Conservation (phyloP, 148 eudicot species). For the Amaranthus palmeri region DNA sequence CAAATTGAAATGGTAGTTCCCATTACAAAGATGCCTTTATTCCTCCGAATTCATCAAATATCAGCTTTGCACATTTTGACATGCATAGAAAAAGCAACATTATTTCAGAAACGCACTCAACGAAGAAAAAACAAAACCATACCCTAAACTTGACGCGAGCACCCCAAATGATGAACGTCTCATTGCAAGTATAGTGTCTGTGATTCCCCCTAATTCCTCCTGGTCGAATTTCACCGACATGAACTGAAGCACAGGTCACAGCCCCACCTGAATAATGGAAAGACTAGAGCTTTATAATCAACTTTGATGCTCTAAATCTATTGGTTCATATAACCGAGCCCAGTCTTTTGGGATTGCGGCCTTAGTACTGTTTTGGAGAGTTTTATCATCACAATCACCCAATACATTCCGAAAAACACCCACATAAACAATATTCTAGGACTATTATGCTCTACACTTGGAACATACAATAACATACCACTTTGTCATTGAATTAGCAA, state of each 20-base stretch:
- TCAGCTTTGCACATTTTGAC: not conserved
- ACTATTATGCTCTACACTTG: not conserved
- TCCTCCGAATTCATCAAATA: not conserved
- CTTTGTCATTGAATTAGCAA: not conserved
- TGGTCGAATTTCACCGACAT: constrained; percentile 81
- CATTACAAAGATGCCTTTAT: not conserved
- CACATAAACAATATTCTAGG: not conserved
- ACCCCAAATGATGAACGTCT: constrained; percentile 93
- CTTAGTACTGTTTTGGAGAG: too few relatives aligned
- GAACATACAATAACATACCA: not conserved
- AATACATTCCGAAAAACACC: not conserved
- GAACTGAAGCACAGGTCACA: constrained; percentile 60
- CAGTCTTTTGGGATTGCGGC: too few relatives aligned
- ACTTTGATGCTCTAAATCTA: not conserved
- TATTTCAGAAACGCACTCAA: not conserved
- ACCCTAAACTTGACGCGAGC: constrained; percentile 85
- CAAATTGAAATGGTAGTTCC: not conserved
- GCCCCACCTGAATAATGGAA: constrained; percentile 63
- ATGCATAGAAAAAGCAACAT: not conserved
- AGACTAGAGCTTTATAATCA: constrained; percentile 1
- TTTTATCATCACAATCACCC: not conserved
- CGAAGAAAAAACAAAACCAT: constrained; percentile 20
- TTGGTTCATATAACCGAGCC: too few relatives aligned
- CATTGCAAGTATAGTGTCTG: constrained; percentile 80
- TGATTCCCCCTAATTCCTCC: constrained; percentile 85